These are phyloP conservation scores for Sanghuangporus sanghuang DNA, from an alignment of 1,284 basidiomycete genomes.

Conservation along the genomic window DNA sequence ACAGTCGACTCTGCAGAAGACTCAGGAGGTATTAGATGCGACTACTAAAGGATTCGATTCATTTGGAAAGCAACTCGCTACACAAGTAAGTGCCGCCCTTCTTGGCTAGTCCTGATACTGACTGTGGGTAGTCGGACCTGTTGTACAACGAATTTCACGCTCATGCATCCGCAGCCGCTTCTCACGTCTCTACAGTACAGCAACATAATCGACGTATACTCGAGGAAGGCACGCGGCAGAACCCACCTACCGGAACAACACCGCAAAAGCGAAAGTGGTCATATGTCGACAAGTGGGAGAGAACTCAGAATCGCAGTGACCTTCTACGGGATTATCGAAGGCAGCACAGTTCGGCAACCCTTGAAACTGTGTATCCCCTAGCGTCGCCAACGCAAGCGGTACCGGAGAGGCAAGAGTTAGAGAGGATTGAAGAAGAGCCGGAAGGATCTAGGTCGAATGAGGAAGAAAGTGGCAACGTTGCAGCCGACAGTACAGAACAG, in stretches of 20 bases:
- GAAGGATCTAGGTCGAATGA: neutral
- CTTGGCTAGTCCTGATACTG: neutral
- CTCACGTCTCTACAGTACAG: constrained; percentile 43
- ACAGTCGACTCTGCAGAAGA: constrained; percentile 36
- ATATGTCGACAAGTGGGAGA: constrained; percentile 62
- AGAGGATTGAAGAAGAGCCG: neutral
- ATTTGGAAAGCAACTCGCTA: constrained; percentile 36
- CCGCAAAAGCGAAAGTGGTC: constrained; percentile 68
- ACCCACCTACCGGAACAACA: constrained; percentile 60
- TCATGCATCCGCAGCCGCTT: constrained; percentile 35
- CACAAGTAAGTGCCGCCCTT: constrained; percentile 39
- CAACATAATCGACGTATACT: constrained; percentile 46
- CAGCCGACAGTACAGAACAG: neutral
- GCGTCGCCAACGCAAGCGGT: neutral
- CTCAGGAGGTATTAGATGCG: constrained; percentile 28
- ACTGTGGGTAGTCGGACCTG: neutral
- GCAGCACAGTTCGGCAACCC: neutral
- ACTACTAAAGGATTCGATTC: constrained; percentile 44
- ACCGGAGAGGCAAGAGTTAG: neutral
- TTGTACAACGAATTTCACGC: constrained; percentile 32
- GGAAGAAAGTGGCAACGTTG: neutral
- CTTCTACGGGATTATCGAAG: constrained; percentile 6
- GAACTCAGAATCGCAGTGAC: constrained; percentile 54
- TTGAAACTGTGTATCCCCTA: neutral
- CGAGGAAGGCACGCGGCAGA: constrained; percentile 56